Percentiles rank a stretch among this genome's conserved stretches.
These are phyloP conservation scores for Dioscorea cayenensis DNA, from an alignment of 116 monocot genomes.

Conservation along the genomic window DNA sequence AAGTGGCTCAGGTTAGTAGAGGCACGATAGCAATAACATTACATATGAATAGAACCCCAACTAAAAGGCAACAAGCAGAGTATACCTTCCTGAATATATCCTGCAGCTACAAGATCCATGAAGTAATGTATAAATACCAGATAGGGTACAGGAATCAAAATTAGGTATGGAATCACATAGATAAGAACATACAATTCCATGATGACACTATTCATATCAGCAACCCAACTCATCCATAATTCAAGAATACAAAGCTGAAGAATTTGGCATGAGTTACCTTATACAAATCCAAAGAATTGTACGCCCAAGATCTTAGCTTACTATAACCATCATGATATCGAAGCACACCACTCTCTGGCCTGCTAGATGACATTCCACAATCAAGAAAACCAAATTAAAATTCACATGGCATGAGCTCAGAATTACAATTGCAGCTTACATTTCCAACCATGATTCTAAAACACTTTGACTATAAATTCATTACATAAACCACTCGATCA, in stretches of 20 bases:
- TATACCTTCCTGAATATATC: conserved; percentile 82
- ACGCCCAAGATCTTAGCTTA: conserved; percentile 83
- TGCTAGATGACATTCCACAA: conserved; percentile 13
- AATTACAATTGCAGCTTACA: too few relatives aligned
- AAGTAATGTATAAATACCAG: conserved; percentile 94
- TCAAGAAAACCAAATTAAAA: not conserved
- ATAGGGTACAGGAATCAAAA: conserved; percentile 53
- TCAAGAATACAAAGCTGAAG: too few relatives aligned
- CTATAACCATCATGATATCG: conserved; percentile 74
- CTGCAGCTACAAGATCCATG: conserved; percentile 92
- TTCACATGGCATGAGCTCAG: not conserved
- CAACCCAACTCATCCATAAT: too few relatives aligned
- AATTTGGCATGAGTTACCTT: too few relatives aligned
- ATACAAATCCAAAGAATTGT: too few relatives aligned
- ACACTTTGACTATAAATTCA: not conserved
- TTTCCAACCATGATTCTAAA: not conserved
- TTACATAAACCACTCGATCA: not conserved
- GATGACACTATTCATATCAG: too few relatives aligned
- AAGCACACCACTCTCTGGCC: conserved; percentile 47
- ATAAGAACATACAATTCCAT: too few relatives aligned
- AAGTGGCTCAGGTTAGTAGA: not conserved
- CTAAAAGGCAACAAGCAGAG: conserved; percentile 5
- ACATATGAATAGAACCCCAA: not conserved
- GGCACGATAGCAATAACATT: not conserved
- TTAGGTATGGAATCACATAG: not conserved